Evolutionary conservation across 192 early-diverging fungal species (phyloP).

Genomic region (Entomortierella parvispora): DNA sequence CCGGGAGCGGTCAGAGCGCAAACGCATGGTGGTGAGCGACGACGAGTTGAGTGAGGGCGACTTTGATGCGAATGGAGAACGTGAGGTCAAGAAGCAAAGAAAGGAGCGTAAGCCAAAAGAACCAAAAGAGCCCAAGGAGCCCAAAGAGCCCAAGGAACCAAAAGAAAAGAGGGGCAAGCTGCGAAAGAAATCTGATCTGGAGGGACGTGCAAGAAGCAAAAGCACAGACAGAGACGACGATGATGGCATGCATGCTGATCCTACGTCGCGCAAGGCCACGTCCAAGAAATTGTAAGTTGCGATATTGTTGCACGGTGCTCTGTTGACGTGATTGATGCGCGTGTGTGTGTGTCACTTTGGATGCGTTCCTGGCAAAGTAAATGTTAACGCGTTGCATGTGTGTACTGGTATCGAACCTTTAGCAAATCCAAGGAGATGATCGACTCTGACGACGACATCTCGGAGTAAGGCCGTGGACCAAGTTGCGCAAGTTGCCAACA

Average conservation of each 20-base stretch:
- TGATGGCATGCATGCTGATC: conserved; percentile 18
- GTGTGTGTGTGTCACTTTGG: too few relatives aligned
- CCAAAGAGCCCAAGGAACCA: conserved; percentile 42
- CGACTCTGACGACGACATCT: conserved; percentile 46
- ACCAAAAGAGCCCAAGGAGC: conserved; percentile 30
- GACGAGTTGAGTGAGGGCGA: conserved; percentile 43
- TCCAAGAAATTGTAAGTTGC: conserved; percentile 51
- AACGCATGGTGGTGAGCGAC: conserved; percentile 43
- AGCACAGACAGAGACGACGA: conserved; percentile 38
- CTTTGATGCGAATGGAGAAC: conserved; percentile 20
- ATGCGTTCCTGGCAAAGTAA: too few relatives aligned
- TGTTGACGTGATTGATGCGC: background rate
- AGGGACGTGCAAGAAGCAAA: conserved; percentile 45
- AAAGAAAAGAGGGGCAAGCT: conserved; percentile 46
- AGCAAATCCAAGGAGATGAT: conserved; percentile 53
- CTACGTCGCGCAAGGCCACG: conserved; percentile 14
- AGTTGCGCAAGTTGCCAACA: too few relatives aligned
- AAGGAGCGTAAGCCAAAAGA: conserved; percentile 51
- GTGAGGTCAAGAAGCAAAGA: conserved; percentile 41
- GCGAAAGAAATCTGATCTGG: conserved; percentile 42
- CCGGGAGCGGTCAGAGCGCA: conserved; percentile 49
- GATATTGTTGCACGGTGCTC: background rate
- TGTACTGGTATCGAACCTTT: background rate
- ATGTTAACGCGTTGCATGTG: too few relatives aligned
- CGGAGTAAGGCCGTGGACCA: conserved; percentile 14